A percentile compares a stretch with the other conserved stretches of the same genome.
Conservation (phyloP, 1,284 basidiomycete species). For the Chiua sp. region DNA sequence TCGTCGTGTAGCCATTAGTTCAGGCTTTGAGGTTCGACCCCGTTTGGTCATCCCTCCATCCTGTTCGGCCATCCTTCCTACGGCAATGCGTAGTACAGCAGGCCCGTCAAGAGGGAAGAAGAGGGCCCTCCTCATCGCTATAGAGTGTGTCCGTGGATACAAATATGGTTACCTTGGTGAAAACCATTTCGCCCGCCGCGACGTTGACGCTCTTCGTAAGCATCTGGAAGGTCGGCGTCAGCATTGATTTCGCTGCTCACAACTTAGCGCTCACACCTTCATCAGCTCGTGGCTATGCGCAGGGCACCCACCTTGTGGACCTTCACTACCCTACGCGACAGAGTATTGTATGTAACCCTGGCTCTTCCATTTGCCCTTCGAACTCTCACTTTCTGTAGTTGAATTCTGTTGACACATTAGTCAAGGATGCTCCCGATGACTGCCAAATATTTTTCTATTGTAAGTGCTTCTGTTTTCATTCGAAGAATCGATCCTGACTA, state of each 20-base stretch:
- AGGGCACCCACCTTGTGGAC: too few species aligned
- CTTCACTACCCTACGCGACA: too few species aligned
- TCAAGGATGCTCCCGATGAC: slow-evolving; percentile 27
- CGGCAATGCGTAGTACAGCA: too few species aligned
- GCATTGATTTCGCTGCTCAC: too few species aligned
- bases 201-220: not conserved
- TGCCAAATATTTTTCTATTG: slow-evolving; percentile 43
- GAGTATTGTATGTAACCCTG: not conserved
- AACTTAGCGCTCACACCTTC: too few species aligned
- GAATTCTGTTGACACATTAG: slow-evolving; percentile 31
- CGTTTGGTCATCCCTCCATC: too few species aligned
- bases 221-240: too few species aligned
- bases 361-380: not conserved
- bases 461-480: slow-evolving; percentile 10
- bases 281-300: too few species aligned
- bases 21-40: too few species aligned
- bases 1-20: too few species aligned
- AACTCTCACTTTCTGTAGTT: not conserved
- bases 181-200: not conserved
- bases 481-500: not conserved
- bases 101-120: not conserved
- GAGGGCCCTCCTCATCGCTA: slow-evolving; percentile 15
- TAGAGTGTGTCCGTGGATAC: slow-evolving; percentile 1
- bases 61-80: too few species aligned
- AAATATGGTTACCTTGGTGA: too few species aligned